A percentile compares a stretch with the other conserved stretches of the same genome.
Evolutionary conservation across 495 filamentous ascomycete genomes (phyloP).

Genomic region (Aspergillus incahuasiensis): DNA sequence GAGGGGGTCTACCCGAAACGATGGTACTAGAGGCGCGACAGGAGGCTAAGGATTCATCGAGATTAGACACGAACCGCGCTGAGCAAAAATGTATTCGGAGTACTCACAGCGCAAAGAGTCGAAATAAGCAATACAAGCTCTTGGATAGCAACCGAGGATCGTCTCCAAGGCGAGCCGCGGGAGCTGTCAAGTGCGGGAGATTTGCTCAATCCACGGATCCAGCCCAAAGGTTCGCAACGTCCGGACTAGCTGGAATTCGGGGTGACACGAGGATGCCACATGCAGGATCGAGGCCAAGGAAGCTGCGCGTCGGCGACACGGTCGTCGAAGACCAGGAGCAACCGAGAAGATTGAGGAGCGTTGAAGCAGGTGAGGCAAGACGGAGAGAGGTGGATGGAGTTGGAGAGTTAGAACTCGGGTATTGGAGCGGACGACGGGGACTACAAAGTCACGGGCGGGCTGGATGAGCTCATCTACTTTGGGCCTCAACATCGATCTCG

Average conservation of each 20-base stretch:
- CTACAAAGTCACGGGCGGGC: neutral
- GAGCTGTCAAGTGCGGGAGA: slow-evolving; percentile 40
- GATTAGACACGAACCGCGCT: slow-evolving; percentile 7
- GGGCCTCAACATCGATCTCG: neutral
- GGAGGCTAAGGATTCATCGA: neutral
- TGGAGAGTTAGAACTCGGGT: neutral
- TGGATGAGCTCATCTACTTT: slow-evolving; percentile 9
- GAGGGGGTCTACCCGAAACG: slow-evolving; percentile 17
- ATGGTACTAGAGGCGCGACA: slow-evolving; percentile 7
- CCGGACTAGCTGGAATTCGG: slow-evolving; percentile 9
- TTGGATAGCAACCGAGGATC: slow-evolving; percentile 14
- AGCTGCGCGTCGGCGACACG: slow-evolving; percentile 9
- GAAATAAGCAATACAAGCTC: slow-evolving; percentile 7
- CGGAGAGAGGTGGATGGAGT: slow-evolving; percentile 1
- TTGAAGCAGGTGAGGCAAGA: slow-evolving; percentile 8
- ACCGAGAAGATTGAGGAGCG: slow-evolving; percentile 7
- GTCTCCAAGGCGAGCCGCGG: slow-evolving; percentile 27
- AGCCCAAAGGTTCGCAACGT: slow-evolving; percentile 23
- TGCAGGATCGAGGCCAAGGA: slow-evolving; percentile 8
- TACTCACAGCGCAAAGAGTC: slow-evolving; percentile 2
- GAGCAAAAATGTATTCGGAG: neutral
- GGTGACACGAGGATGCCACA: slow-evolving; percentile 12
- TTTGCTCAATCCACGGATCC: slow-evolving; percentile 38
- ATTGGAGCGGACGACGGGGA: neutral
- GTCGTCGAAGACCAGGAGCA: slow-evolving; percentile 9